Percentiles rank a stretch among this genome's conserved stretches.
Conservation (phyloP, 2,329 filamentous ascomycete genomes). For the Apiospora pterosperma region DNA sequence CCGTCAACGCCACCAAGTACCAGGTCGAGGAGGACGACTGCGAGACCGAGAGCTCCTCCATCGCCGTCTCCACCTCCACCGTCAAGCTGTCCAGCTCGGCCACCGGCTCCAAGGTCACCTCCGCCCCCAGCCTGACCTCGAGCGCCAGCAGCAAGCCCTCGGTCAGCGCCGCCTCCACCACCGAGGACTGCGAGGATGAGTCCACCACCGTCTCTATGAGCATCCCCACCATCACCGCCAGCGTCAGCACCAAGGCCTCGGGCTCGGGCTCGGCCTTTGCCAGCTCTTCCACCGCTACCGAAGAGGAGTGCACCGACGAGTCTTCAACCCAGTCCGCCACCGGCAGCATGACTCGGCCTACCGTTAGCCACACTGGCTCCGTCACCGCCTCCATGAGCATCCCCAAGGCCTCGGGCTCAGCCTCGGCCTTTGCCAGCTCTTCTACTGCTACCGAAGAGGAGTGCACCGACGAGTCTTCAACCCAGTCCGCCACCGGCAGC, state of each 20-base stretch:
- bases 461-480: not conserved
- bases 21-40: not conserved
- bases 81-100: not conserved
- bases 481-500: not conserved
- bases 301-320: not conserved
- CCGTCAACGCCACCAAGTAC: constrained; percentile 20
- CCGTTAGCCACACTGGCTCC: not conserved
- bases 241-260: not conserved
- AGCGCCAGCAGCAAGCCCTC: constrained; percentile 27
- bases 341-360: not conserved
- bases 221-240: not conserved
- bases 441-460: not conserved
- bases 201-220: too few relatives aligned
- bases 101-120: constrained; percentile 17
- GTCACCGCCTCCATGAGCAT: not conserved
- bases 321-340: not conserved
- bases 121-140: constrained; percentile 26
- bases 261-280: too few relatives aligned
- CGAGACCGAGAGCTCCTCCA: not conserved
- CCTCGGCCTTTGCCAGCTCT: not conserved
- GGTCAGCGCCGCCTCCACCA: too few relatives aligned
- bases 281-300: not conserved
- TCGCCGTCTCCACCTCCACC: not conserved
- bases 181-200: not conserved
- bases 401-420: not conserved